Conservation (phyloP, 2,329 filamentous ascomycete genomes). For the Plenodomus biglobosus region DNA sequence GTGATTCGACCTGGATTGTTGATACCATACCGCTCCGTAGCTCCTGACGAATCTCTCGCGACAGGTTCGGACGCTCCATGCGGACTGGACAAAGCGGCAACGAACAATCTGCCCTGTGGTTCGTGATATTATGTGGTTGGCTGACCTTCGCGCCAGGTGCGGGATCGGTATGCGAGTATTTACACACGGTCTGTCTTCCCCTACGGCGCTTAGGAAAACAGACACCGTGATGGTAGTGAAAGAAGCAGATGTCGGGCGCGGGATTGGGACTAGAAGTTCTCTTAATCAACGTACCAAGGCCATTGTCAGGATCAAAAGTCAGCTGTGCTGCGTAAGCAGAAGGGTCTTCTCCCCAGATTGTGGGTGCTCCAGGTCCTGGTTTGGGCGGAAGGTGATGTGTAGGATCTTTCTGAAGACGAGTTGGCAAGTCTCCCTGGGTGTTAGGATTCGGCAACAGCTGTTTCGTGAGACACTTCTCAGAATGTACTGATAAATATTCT, state of each 20-base stretch:
- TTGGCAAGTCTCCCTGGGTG: too few relatives aligned
- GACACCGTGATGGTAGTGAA: slow-evolving; percentile 26
- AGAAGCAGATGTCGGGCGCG: slow-evolving; percentile 19
- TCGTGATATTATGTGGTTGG: slow-evolving; percentile 6
- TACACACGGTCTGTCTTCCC: slow-evolving; percentile 3
- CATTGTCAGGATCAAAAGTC: slow-evolving; percentile 3
- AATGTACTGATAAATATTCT: too few relatives aligned
- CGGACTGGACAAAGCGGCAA: slow-evolving; percentile 18
- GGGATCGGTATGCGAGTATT: slow-evolving; percentile 13
- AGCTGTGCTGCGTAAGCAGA: not conserved
- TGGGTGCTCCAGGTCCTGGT: not conserved
- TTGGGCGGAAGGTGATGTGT: not conserved
- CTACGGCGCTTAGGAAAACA: slow-evolving; percentile 11
- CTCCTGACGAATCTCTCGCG: not conserved
- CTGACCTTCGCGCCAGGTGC: slow-evolving; percentile 11
- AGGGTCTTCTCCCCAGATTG: not conserved
- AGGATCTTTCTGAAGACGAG: not conserved
- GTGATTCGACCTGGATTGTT: not conserved
- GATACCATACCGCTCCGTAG: not conserved
- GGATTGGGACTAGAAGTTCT: not conserved
- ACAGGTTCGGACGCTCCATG: not conserved
- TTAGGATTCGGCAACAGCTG: too few relatives aligned
- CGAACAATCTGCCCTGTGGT: not conserved
- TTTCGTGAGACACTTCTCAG: too few relatives aligned
- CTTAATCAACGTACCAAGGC: slow-evolving; percentile 2